Evolutionary conservation across 1,139 yeast genomes (phyloP), one percentile per base, ranked within the genome.

Genomic region (Debaryomyces sp.): DNA sequence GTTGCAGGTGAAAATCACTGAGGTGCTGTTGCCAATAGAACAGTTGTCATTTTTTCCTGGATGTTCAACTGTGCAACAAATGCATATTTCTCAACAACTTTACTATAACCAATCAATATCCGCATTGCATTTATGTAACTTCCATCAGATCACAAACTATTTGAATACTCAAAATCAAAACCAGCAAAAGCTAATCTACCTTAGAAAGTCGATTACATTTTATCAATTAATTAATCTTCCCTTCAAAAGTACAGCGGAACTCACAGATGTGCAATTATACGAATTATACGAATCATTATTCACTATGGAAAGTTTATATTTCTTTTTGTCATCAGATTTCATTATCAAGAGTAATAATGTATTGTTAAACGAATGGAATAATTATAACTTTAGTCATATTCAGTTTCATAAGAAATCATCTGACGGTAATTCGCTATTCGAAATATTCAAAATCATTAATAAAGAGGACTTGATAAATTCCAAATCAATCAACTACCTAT

Each of bases 241-340:
- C 12, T 47, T 47, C 29, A 60, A 59, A 30, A 57, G 63, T 35
- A 62, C 61, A 15, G 56, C 62, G 6, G 61, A 58, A 10, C 47
- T 60, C 7, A 52, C 53, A n/a, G 54, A 60, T 18, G 57, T 56
- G 8, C 73, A 71, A 49, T 48, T 72, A 34, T 65, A 63, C 48
- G 78, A 74, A 53, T 60, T 74, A 38, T 73, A 63, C 53, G 75
- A 71, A 48, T 60, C 61, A 41, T 55, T 74, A 39, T 72, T 64
- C 49, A 56, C 66, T 2, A 58, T 62, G 49, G 79, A 74, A 56
- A 57, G 76, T 35, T 63, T 68, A 43, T 67, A 68, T 49, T 58
- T 70, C 46, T 55, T 71, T 26, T 62, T 66, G 26, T 63, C 68
- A 27, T 65, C 71, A n/a, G 66, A 47, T 24, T 44, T 50, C 18